Evolutionary conservation across 2,329 filamentous ascomycete species (phyloP), one percentile per base, ranked within the genome.

Genomic region (Aureobasidium sp.): DNA sequence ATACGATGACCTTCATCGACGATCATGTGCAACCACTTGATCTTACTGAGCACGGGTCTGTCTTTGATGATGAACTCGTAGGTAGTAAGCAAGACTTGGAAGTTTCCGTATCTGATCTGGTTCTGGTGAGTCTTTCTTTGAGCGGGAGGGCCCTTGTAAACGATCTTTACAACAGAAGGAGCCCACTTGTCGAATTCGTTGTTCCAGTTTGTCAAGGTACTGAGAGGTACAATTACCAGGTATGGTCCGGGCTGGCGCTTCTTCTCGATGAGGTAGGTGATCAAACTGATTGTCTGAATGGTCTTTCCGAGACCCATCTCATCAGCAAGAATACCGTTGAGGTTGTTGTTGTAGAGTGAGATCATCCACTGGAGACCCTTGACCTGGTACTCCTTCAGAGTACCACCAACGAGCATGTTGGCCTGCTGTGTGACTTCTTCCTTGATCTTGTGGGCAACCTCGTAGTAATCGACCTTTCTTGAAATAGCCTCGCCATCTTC

Each of bases 41-140:
- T 93, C 81, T 97, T 97, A 80, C 90, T 95, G 13, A 99, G 79
- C 67, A 99, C 82, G 0, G 93, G 93, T 39, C 94, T 86, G 71
- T 99, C 94, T 78, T 97, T 99, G 83, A 99, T 99, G 77, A 99
- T 95, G 78, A 97, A 99, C 75, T 99, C 94, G 77, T 99, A 99
- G 0, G 94, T 99, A 2, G 94, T 99, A 63, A 99, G 83, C 11
- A 99, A 79, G 53, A 99, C 94, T 74, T 99, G 94, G 83, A 99
- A 99, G 62, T 90, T 86, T 50, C 93, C 92, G 76, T 91, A 93
- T 55, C 94, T 91, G 68, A 99, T 96, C 74, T 91, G 90, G 67
- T 96, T 88, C 72, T 97, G 92, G 62, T 96, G 91, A 69, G 88
- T 84, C 75, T 97, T 97, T 70, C 94, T 87, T 57, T 87, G 81